These are phyloP conservation scores for Neopestalotiopsis clavispora DNA, from an alignment of 2,329 filamentous ascomycete genomes.

Conservation along the genomic window DNA sequence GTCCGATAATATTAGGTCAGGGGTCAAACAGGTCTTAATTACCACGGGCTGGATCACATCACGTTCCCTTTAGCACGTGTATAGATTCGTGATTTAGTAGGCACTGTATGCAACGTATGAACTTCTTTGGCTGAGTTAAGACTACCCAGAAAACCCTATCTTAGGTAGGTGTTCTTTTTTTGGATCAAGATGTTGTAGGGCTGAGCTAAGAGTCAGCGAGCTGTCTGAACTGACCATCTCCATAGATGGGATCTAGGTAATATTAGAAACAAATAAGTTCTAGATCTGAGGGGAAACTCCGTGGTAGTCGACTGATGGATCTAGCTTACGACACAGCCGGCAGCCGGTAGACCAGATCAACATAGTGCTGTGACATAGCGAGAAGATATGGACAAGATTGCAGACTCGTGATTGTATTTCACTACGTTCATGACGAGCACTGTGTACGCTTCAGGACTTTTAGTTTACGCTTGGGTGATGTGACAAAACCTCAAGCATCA, in stretches of 20 bases:
- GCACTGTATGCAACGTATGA: neutral
- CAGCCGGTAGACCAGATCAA: too few species aligned
- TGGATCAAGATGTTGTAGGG: neutral
- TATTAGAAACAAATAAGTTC: neutral
- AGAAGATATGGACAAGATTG: too few species aligned
- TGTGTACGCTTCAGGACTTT: neutral
- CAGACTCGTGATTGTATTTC: too few species aligned
- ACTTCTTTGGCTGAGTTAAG: neutral
- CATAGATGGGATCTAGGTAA: neutral
- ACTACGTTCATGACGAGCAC: neutral
- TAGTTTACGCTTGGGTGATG: neutral
- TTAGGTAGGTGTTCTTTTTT: neutral
- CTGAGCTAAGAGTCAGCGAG: conserved; percentile 1
- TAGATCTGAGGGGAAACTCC: neutral
- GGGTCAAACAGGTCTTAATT: too few species aligned
- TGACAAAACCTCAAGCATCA: neutral
- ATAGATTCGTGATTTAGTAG: neutral
- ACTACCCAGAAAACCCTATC: neutral
- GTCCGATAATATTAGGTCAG: too few species aligned
- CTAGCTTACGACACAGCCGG: too few species aligned
- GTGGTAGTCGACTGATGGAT: neutral
- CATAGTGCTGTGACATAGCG: too few species aligned
- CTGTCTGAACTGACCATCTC: neutral
- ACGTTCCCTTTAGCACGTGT: neutral
- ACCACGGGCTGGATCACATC: neutral